Percentiles rank a stretch among this genome's conserved stretches.
Evolutionary conservation across 352 stramenopile genomes (phyloP).

Genomic region (Pythium rishiriense): DNA sequence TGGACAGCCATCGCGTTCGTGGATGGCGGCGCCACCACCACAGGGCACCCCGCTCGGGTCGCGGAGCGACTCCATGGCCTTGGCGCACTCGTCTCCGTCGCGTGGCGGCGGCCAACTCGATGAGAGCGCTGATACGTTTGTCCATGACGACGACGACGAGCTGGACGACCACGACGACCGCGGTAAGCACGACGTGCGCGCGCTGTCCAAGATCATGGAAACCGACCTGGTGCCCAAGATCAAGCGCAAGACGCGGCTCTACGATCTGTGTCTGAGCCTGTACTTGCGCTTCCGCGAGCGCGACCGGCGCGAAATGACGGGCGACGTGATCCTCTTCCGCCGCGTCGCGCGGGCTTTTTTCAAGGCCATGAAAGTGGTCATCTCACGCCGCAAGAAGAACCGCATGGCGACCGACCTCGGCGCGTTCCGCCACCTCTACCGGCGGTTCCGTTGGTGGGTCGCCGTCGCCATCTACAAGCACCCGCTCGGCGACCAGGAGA

Average conservation of each 20-base stretch:
- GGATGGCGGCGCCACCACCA: background rate
- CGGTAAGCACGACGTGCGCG: conserved; percentile 3
- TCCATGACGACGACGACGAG: conserved; percentile 13
- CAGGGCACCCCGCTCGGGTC: background rate
- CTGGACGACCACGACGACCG: background rate
- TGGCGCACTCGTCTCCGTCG: too few relatives aligned
- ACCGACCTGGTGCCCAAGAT: conserved; percentile 32
- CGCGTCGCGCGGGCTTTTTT: conserved; percentile 29
- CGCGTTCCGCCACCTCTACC: conserved; percentile 28
- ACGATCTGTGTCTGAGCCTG: conserved; percentile 36
- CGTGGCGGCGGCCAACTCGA: background rate
- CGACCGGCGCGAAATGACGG: conserved; percentile 30
- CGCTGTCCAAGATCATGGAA: conserved; percentile 40
- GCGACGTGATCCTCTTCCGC: conserved; percentile 32
- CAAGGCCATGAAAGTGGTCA: conserved; percentile 7
- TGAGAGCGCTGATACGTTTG: conserved; percentile 16
- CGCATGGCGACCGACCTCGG: conserved; percentile 35
- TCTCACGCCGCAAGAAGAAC: conserved; percentile 30
- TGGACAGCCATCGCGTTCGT: conserved; percentile 1
- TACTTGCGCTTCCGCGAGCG: conserved; percentile 37
- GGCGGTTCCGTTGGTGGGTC: conserved; percentile 33
- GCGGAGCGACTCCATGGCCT: conserved; percentile 13
- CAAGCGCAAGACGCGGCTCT: conserved; percentile 39
- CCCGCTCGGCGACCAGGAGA: conserved; percentile 4
- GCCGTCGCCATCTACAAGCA: conserved; percentile 31